Evolutionary conservation across 2,329 filamentous ascomycete genomes (phyloP).

Genomic region (Geosmithia morbida): DNA sequence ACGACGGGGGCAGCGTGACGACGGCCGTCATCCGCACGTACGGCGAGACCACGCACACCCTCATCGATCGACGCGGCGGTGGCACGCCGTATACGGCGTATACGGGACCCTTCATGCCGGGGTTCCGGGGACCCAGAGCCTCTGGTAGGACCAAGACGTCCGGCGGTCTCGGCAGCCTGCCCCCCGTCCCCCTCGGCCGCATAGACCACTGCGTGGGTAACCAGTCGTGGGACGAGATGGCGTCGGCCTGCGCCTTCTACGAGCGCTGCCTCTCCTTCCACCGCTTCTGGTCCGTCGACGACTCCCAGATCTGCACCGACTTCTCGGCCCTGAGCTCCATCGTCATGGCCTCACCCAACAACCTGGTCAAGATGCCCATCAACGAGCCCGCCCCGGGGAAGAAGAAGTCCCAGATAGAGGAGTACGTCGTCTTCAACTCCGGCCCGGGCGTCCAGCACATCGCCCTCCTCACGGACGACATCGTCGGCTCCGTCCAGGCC

Average conservation of each 20-base stretch:
- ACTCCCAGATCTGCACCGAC: constrained; percentile 83
- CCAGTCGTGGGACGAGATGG: constrained; percentile 88
- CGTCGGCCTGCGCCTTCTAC: constrained; percentile 55
- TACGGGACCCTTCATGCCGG: constrained; percentile 66
- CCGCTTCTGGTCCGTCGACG: constrained; percentile 94
- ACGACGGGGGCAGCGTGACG: constrained; percentile 52
- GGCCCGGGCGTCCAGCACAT: constrained; percentile 90
- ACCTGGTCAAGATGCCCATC: constrained; percentile 93
- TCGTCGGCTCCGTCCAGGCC: constrained; percentile 61
- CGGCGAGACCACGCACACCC: constrained; percentile 87
- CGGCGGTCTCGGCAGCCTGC: constrained; percentile 30
- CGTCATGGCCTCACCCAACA: constrained; percentile 79
- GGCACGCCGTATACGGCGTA: too few relatives aligned
- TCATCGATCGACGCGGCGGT: constrained; percentile 65
- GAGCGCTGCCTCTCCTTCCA: constrained; percentile 84
- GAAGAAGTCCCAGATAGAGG: constrained; percentile 88
- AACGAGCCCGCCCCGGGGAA: constrained; percentile 88
- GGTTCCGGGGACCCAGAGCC: constrained; percentile 38
- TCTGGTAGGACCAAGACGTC: constrained; percentile 23
- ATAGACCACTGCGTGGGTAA: constrained; percentile 98
- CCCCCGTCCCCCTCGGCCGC: constrained; percentile 50
- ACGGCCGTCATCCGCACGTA: constrained; percentile 81
- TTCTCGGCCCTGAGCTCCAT: constrained; percentile 80
- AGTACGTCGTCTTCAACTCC: constrained; percentile 81
- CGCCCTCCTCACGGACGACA: constrained; percentile 68